Conservation (phyloP, 257 asterid genomes). For the Forsythia viridissima region DNA sequence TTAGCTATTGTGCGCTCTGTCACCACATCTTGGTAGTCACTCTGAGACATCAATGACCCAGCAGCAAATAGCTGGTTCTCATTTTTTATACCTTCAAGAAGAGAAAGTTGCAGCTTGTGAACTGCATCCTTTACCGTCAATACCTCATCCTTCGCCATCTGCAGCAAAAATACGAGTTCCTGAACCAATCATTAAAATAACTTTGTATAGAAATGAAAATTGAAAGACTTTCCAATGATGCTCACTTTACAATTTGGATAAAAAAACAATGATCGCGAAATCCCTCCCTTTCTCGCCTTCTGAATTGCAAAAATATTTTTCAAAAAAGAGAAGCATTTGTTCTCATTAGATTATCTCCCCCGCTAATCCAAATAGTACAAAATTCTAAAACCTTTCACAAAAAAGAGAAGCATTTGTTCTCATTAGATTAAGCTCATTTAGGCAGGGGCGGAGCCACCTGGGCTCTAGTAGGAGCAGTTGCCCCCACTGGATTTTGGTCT, state of each 20-base stretch:
- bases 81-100: slow-evolving; percentile 75
- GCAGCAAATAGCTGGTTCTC: slow-evolving; percentile 65
- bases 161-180: slow-evolving; percentile 18
- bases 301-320: neutral
- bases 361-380: neutral
- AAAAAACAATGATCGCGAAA: neutral
- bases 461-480: no score
- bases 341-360: neutral
- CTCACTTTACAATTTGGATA: neutral
- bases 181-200: slow-evolving; percentile 9
- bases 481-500: no score
- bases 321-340: neutral
- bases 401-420: neutral
- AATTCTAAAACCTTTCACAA: neutral
- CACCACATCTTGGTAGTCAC: slow-evolving; percentile 84
- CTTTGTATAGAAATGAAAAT: neutral
- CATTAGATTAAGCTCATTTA: neutral
- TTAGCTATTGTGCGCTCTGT: slow-evolving; percentile 70
- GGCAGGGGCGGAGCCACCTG: no score
- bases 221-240: neutral
- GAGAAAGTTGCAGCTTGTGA: slow-evolving; percentile 67
- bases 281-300: neutral
- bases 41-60: slow-evolving; percentile 60
- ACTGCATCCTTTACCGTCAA: slow-evolving; percentile 68
- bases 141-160: slow-evolving; percentile 51